These are phyloP conservation scores for Phialemonium atrogriseum DNA, from an alignment of 2,329 filamentous ascomycete species.

Conservation along the genomic window DNA sequence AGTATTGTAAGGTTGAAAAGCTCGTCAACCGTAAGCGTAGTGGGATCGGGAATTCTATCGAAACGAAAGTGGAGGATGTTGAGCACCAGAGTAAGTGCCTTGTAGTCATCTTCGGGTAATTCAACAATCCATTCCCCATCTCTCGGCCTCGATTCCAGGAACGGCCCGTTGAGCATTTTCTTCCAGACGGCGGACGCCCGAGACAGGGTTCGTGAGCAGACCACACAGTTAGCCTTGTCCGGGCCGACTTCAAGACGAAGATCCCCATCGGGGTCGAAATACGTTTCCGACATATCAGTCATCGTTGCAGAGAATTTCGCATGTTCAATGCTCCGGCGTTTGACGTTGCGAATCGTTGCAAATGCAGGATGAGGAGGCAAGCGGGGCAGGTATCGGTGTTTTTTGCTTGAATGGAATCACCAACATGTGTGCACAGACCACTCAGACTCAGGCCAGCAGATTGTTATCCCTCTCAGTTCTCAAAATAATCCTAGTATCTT, in stretches of 20 bases:
- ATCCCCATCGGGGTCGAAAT: slow-evolving; percentile 10
- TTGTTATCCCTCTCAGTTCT: too few relatives aligned
- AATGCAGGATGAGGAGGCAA: too few relatives aligned
- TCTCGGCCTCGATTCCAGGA: slow-evolving; percentile 14
- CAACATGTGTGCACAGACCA: too few relatives aligned
- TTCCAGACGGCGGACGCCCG: slow-evolving; percentile 19
- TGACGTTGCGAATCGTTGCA: too few relatives aligned
- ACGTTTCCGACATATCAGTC: background rate
- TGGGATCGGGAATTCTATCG: slow-evolving; percentile 14
- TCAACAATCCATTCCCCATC: slow-evolving; percentile 16
- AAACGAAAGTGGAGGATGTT: slow-evolving; percentile 21
- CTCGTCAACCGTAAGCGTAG: slow-evolving; percentile 12
- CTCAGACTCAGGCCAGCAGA: too few relatives aligned
- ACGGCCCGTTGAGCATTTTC: slow-evolving; percentile 19
- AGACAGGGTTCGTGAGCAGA: slow-evolving; percentile 19
- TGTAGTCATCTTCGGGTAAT: slow-evolving; percentile 21
- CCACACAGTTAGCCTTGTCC: slow-evolving; percentile 9
- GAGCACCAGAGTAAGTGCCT: slow-evolving; percentile 18
- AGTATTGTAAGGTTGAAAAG: slow-evolving; percentile 19
- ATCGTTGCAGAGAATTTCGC: too few relatives aligned
- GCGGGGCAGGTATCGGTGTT: too few relatives aligned
- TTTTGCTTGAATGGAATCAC: too few relatives aligned
- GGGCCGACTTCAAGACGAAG: slow-evolving; percentile 6
- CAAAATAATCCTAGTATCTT: too few relatives aligned
- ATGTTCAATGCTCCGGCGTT: too few relatives aligned